phyloP scores from a whole-genome alignment of 108 stramenopile species.

The Skeletonema tropicum region DNA sequence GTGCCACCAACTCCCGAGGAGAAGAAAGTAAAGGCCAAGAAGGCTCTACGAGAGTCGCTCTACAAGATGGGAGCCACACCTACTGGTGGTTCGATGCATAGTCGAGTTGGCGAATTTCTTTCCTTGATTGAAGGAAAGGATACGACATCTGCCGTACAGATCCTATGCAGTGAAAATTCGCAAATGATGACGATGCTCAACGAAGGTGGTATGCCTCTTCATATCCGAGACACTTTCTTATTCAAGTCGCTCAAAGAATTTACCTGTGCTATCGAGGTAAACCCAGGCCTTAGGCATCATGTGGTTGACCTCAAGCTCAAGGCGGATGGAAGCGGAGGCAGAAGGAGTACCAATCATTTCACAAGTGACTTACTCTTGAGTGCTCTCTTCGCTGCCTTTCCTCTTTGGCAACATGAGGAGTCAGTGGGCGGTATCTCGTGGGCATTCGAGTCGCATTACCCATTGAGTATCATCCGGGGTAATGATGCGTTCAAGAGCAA shows the following conservation, averaged over 20 bases:
- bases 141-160: not conserved
- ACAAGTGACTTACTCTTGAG: not conserved
- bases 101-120: not conserved
- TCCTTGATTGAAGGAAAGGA: not conserved
- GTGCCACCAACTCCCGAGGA: not conserved
- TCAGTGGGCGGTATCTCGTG: not conserved
- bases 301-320: slow-evolving; percentile 1
- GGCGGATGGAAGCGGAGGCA: not conserved
- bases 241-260: not conserved
- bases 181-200: not conserved
- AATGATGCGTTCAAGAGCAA: not conserved
- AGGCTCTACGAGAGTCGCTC: not conserved
- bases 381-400: not conserved
- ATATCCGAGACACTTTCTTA: not conserved
- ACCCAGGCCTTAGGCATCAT: not conserved
- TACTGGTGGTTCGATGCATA: not conserved
- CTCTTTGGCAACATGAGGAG: not conserved
- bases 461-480: not conserved
- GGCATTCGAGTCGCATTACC: slow-evolving; percentile 1
- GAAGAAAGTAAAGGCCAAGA: not conserved
- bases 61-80: not conserved
- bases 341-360: not conserved
- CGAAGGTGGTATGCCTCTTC: not conserved
- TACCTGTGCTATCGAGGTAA: not conserved
- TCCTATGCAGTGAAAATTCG: not conserved